Percentiles rank a stretch among this genome's conserved stretches.
Conservation (phyloP, 768 basidiomycete species). For the Mrakia hoshinonis region DNA sequence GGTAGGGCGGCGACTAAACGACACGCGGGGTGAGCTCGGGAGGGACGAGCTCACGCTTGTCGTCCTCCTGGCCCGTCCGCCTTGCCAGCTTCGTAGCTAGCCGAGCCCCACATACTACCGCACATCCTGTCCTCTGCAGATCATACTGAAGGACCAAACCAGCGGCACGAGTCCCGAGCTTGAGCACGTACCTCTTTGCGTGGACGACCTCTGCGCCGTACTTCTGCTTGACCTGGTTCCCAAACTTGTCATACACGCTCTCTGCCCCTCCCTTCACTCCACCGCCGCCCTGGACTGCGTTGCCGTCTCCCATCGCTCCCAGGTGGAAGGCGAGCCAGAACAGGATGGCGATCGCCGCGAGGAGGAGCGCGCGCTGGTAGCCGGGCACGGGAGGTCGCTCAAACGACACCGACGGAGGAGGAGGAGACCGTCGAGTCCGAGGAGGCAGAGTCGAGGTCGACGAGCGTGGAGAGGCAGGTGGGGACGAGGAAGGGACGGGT, state of each 20-base stretch:
- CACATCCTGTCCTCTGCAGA: no score
- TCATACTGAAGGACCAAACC: no score
- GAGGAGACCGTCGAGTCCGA: background rate
- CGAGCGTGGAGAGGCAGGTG: background rate
- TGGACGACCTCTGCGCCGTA: constrained; percentile 26
- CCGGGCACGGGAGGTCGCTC: background rate
- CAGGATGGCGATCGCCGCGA: constrained; percentile 18
- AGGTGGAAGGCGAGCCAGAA: constrained; percentile 20
- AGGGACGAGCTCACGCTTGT: no score
- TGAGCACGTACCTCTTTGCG: constrained; percentile 23
- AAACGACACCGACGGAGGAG: background rate
- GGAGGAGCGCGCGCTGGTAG: constrained; percentile 20
- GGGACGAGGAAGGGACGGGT: constrained; percentile 6
- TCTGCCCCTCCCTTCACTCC: background rate
- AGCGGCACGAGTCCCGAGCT: no score
- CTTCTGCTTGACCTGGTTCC: constrained; percentile 7
- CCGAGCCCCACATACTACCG: no score
- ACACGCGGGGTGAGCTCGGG: background rate
- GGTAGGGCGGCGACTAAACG: no score
- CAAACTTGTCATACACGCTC: background rate
- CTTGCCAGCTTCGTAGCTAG: no score
- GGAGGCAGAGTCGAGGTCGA: constrained; percentile 10
- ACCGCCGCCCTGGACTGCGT: background rate
- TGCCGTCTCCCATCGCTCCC: background rate
- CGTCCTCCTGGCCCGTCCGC: no score